Conservation (phyloP, 805 yeast species). For the Wickerhamiella lipophila region DNA sequence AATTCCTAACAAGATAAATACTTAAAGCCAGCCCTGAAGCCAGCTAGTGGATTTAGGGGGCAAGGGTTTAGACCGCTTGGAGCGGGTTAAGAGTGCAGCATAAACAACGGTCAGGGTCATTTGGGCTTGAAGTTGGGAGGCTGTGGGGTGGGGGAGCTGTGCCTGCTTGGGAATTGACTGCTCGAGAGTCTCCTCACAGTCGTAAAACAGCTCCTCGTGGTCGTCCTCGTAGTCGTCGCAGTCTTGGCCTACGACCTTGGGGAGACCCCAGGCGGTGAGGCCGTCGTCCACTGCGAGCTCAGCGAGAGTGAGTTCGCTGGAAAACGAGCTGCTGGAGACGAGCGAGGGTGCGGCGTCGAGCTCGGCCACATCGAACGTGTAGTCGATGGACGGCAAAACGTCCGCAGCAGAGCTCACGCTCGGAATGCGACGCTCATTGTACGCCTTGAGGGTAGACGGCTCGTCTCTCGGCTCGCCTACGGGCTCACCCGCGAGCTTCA, state of each 20-base stretch:
- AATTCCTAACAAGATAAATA: not conserved
- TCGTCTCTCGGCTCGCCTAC: too few relatives aligned
- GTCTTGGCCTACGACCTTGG: conserved; percentile 17
- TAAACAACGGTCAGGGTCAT: conserved; percentile 13
- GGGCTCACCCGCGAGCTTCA: not conserved
- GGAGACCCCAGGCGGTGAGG: conserved; percentile 25
- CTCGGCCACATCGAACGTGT: conserved; percentile 1
- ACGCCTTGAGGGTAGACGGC: not conserved
- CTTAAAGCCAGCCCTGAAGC: conserved; percentile 1
- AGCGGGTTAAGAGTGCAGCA: conserved; percentile 10
- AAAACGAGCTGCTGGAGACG: conserved; percentile 7
- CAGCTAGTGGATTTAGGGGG: not conserved
- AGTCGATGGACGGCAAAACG: conserved; percentile 10
- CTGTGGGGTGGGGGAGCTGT: not conserved
- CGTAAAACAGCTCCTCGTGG: conserved; percentile 5
- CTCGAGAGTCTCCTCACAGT: conserved; percentile 2
- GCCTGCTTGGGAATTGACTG: not conserved
- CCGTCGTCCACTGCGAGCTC: conserved; percentile 22
- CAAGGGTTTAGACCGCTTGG: not conserved
- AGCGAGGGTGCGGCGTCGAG: not conserved
- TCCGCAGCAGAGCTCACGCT: conserved; percentile 4
- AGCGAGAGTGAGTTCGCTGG: conserved; percentile 12
- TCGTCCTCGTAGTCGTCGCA: conserved; percentile 11
- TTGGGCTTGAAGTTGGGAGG: conserved; percentile 7
- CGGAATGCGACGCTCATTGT: not conserved